phyloP scores from a whole-genome alignment of 2,329 filamentous ascomycete species.

The Fonsecaea nubica region DNA sequence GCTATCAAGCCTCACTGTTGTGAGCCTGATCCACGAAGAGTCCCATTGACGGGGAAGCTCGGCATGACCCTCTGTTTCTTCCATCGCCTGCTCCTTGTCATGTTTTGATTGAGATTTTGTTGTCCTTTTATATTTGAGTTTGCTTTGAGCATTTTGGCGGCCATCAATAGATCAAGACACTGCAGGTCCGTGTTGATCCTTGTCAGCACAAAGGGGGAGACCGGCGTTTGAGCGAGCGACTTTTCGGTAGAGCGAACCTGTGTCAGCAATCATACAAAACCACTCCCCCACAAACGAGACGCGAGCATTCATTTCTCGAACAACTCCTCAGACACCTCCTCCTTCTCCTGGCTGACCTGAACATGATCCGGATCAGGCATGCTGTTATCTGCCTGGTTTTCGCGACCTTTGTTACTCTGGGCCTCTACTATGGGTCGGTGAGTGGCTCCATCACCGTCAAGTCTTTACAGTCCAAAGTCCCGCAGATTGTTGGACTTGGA shows the following conservation, averaged over 20 bases:
- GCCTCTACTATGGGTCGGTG: slow-evolving; percentile 29
- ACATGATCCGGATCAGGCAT: slow-evolving; percentile 32
- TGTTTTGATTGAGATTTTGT: not conserved
- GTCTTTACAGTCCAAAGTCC: slow-evolving; percentile 33
- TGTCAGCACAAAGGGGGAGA: not conserved
- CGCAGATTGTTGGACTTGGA: slow-evolving; percentile 49
- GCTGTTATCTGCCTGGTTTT: slow-evolving; percentile 27
- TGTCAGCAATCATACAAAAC: not conserved
- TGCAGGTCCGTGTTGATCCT: not conserved
- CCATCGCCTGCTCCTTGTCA: not conserved
- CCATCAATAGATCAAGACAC: not conserved
- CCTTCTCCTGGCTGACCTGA: slow-evolving; percentile 23
- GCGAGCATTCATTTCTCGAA: slow-evolving; percentile 15
- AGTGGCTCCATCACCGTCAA: slow-evolving; percentile 28
- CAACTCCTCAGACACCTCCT: slow-evolving; percentile 23
- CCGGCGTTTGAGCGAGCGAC: not conserved
- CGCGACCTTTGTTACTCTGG: slow-evolving; percentile 20
- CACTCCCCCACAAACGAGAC: not conserved
- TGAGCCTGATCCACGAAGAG: not conserved
- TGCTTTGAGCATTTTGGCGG: not conserved
- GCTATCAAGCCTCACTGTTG: not conserved
- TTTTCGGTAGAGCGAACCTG: not conserved
- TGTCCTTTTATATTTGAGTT: slow-evolving; percentile 5
- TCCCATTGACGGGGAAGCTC: not conserved
- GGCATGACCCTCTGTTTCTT: not conserved